Conservation (phyloP, 1,284 basidiomycete genomes). For the Microbotryum lychnidis-dioicae region DNA sequence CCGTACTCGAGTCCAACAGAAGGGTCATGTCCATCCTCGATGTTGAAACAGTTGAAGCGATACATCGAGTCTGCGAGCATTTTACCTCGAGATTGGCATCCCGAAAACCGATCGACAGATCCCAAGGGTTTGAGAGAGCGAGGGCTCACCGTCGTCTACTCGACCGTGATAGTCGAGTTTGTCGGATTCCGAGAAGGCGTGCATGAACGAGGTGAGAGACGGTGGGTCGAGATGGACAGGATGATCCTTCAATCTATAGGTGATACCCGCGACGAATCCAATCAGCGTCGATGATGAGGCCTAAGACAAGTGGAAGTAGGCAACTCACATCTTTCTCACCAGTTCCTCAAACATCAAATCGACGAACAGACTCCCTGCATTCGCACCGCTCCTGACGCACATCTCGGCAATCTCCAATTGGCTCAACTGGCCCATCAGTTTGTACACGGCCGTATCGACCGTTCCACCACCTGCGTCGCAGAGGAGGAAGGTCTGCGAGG, state of each 20-base stretch:
- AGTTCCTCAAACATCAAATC: constrained; percentile 71
- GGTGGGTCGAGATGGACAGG: constrained; percentile 67
- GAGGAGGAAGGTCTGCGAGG: constrained; percentile 69
- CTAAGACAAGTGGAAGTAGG: constrained; percentile 36
- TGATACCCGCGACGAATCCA: constrained; percentile 38
- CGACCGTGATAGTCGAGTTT: constrained; percentile 60
- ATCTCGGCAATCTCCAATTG: constrained; percentile 75
- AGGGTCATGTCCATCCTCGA: constrained; percentile 50
- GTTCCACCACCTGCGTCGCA: constrained; percentile 75
- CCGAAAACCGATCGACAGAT: not conserved
- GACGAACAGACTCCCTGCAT: constrained; percentile 71
- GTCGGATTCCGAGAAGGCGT: constrained; percentile 56
- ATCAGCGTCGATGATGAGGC: constrained; percentile 54
- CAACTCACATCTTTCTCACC: constrained; percentile 50
- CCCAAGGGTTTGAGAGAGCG: not conserved
- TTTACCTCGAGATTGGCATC: not conserved
- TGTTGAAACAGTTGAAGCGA: constrained; percentile 49
- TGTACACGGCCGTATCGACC: constrained; percentile 65
- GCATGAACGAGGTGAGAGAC: constrained; percentile 72
- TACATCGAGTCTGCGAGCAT: constrained; percentile 57
- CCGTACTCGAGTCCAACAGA: constrained; percentile 66
- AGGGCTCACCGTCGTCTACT: constrained; percentile 59
- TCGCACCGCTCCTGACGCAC: constrained; percentile 68
- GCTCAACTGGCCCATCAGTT: constrained; percentile 63
- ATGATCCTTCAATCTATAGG: constrained; percentile 52